Conservation (phyloP, 345 rosid species). For the Acer yangbiense region DNA sequence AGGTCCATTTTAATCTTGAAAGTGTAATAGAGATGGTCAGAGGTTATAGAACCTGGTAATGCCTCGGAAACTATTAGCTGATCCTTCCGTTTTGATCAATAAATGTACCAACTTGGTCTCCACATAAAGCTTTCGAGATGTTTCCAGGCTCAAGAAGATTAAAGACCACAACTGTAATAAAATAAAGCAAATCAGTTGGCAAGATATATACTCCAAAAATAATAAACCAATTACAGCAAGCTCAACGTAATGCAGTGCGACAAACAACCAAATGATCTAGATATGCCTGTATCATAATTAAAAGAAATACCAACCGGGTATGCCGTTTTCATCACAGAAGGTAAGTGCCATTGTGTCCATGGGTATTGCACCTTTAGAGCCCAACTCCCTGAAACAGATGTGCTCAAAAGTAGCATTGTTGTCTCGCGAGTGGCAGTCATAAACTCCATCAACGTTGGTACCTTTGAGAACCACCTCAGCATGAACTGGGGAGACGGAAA, state of each 20-base stretch:
- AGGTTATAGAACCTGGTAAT: conserved; percentile 23
- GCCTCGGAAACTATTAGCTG: conserved; percentile 24
- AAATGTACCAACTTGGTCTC: conserved; percentile 86
- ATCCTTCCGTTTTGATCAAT: conserved; percentile 64
- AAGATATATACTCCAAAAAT: not conserved
- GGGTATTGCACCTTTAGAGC: conserved; percentile 62
- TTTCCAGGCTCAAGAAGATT: conserved; percentile 86
- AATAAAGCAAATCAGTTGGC: conserved; percentile 6
- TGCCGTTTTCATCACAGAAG: conserved; percentile 82
- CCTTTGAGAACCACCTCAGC: conserved; percentile 92
- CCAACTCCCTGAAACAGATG: conserved; percentile 66
- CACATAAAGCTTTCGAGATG: conserved; percentile 80
- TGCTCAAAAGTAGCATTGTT: conserved; percentile 65
- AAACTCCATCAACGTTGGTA: conserved; percentile 72
- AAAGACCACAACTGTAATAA: conserved; percentile 69
- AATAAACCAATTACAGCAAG: not conserved
- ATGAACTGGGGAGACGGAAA: conserved; percentile 47
- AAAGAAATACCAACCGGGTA: conserved; percentile 61
- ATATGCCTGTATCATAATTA: conserved; percentile 4
- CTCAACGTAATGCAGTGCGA: not conserved
- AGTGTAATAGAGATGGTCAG: not conserved
- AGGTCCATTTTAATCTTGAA: conserved; percentile 9
- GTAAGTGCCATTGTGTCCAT: conserved; percentile 85
- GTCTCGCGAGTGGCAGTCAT: conserved; percentile 69
- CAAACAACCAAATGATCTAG: conserved; percentile 6